Percentiles rank a stretch among this genome's conserved stretches.
These are phyloP conservation scores for Apiospora sp. DNA, from an alignment of 2,329 filamentous ascomycete species.

Conservation along the genomic window DNA sequence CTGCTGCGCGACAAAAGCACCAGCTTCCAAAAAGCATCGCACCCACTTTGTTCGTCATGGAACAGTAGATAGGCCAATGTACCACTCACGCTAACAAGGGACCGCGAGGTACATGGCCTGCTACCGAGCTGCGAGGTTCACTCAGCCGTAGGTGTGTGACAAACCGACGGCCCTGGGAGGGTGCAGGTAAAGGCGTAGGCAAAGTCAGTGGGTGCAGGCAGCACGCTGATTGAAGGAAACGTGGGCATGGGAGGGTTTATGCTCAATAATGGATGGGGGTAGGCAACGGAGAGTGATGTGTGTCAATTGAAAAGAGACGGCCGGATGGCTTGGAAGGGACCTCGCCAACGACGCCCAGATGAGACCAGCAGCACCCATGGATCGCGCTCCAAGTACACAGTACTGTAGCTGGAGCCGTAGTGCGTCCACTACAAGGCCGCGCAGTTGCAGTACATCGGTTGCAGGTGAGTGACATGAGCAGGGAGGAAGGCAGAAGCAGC, in stretches of 20 bases:
- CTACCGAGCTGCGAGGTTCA: slow-evolving; percentile 10
- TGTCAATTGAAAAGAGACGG: slow-evolving; percentile 27
- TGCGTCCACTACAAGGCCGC: slow-evolving; percentile 7
- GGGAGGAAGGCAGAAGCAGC: slow-evolving; percentile 12
- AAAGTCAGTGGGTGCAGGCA: slow-evolving; percentile 27
- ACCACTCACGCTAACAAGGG: slow-evolving; percentile 41
- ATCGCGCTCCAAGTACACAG: slow-evolving; percentile 28
- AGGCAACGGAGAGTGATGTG: slow-evolving; percentile 28
- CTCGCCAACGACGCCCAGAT: slow-evolving; percentile 20
- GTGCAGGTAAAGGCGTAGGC: slow-evolving; percentile 31
- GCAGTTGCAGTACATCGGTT: slow-evolving; percentile 20
- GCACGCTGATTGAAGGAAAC: slow-evolving; percentile 29
- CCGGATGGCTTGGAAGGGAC: slow-evolving; percentile 23
- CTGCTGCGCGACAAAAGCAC: slow-evolving; percentile 31
- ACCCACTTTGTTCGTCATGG: slow-evolving; percentile 25
- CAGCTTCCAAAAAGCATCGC: slow-evolving; percentile 24
- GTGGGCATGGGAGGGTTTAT: slow-evolving; percentile 22
- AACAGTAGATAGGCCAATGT: slow-evolving; percentile 31
- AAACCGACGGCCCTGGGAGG: slow-evolving; percentile 29
- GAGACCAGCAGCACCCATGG: slow-evolving; percentile 20
- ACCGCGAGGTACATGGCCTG: slow-evolving; percentile 39
- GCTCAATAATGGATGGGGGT: slow-evolving; percentile 27
- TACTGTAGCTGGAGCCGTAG: slow-evolving; percentile 17
- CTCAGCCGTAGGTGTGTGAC: slow-evolving; percentile 28
- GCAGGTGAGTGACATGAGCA: slow-evolving; percentile 17